Conservation (phyloP, 2,329 filamentous ascomycete genomes). For the Lithohypha guttulata region DNA sequence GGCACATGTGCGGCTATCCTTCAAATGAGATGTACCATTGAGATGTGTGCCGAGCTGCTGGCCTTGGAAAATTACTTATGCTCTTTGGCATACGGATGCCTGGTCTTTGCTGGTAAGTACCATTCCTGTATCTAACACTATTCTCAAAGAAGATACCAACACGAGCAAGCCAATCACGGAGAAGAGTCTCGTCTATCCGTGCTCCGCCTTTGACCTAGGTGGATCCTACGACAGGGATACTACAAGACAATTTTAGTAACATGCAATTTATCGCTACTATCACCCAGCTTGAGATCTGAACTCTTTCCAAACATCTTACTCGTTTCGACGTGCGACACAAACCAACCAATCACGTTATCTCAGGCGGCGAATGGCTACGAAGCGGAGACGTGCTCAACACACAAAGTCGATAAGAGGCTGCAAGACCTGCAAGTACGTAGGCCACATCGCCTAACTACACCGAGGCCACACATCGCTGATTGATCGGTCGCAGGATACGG, state of each 20-base stretch:
- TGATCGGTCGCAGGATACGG: constrained; percentile 22
- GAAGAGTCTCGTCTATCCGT: background rate
- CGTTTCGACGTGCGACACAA: constrained; percentile 8
- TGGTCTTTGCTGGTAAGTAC: background rate
- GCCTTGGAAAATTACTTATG: background rate
- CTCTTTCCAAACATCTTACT: constrained; percentile 1
- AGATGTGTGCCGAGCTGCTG: background rate
- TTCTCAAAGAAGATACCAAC: constrained; percentile 1
- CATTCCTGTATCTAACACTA: background rate
- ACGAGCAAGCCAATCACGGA: constrained; percentile 5
- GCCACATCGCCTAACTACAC: background rate
- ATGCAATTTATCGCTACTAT: background rate
- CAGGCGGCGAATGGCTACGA: background rate
- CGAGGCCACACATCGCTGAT: constrained; percentile 1
- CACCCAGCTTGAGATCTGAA: background rate
- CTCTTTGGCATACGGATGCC: background rate
- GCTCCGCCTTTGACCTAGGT: background rate
- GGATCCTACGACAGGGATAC: background rate
- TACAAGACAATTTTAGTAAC: background rate
- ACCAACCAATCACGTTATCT: background rate
- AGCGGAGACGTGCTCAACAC: background rate
- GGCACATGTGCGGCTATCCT: background rate
- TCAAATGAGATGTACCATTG: background rate
- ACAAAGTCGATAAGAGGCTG: constrained; percentile 31
- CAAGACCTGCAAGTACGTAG: constrained; percentile 44